phyloP scores from a whole-genome alignment of 331 rosid species.

The Telfairia occidentalis region DNA sequence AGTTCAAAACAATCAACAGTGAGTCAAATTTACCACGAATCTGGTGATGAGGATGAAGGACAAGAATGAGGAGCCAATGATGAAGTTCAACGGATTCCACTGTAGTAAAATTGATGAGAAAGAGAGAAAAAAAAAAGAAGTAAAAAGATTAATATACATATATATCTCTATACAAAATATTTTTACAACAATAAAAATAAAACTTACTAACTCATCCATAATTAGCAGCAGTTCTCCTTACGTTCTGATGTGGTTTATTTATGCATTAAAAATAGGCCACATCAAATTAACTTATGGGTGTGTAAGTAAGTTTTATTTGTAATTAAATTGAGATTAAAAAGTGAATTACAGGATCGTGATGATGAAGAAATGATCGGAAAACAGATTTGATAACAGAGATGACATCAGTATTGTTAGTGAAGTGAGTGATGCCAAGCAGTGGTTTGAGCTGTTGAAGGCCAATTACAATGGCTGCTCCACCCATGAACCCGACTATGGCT shows the following conservation, averaged over 20 bases:
- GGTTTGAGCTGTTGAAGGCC: constrained; percentile 37
- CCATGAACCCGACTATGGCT: constrained; percentile 14
- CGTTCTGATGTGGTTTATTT: not conserved
- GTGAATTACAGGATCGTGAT: not conserved
- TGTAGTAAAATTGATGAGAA: constrained; percentile 17
- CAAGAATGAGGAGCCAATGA: constrained; percentile 58
- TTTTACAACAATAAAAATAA: too few relatives aligned
- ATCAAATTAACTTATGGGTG: not conserved
- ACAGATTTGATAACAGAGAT: constrained; percentile 42
- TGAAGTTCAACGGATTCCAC: constrained; percentile 54
- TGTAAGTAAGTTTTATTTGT: not conserved
- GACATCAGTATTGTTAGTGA: constrained; percentile 26
- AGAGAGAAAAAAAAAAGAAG: not conserved
- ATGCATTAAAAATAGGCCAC: too few relatives aligned
- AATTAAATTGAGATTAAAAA: not conserved
- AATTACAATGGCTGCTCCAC: constrained; percentile 20
- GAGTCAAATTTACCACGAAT: constrained; percentile 36
- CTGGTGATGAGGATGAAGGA: constrained; percentile 42
- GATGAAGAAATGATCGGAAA: constrained; percentile 32
- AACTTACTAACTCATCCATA: too few relatives aligned
- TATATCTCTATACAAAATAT: not conserved
- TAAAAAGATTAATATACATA: not conserved
- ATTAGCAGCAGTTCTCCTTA: too few relatives aligned
- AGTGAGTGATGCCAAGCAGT: constrained; percentile 31
- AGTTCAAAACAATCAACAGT: too few relatives aligned